Percentiles rank a stretch among this genome's conserved stretches.
Evolutionary conservation across 192 early-diverging fungal species (phyloP).

Genomic region (Lunasporangiospora selenospora): DNA sequence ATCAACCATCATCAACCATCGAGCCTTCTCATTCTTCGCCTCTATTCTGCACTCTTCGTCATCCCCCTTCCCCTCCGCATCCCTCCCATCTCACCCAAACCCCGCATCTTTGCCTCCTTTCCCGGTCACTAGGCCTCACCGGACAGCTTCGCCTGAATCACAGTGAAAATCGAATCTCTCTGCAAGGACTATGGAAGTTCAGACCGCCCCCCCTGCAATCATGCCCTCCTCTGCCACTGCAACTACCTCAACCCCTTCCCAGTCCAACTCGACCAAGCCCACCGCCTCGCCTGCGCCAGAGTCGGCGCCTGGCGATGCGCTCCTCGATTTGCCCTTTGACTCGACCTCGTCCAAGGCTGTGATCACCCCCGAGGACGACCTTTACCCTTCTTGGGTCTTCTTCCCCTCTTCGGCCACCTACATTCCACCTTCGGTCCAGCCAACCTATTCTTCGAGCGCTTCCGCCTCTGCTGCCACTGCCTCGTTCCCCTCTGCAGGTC

Average conservation of each 20-base stretch:
- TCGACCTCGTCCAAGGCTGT: background rate
- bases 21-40: too few relatives aligned
- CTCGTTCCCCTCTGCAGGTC: background rate
- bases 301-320: background rate
- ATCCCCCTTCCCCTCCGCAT: background rate
- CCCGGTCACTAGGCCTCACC: too few relatives aligned
- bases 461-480: background rate
- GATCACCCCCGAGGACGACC: constrained; percentile 16
- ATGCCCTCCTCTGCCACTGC: constrained; percentile 8
- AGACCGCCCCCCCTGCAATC: constrained; percentile 8
- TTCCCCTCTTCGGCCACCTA: constrained; percentile 36
- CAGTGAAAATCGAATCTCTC: background rate
- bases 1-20: background rate
- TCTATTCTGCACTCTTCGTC: too few relatives aligned
- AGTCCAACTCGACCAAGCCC: background rate
- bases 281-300: background rate
- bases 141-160: too few relatives aligned
- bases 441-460: too few relatives aligned
- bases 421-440: constrained; percentile 11
- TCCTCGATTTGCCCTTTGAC: background rate
- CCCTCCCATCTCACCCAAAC: background rate
- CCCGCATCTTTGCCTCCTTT: background rate
- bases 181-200: constrained; percentile 21
- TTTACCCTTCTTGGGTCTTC: constrained; percentile 36
- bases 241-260: background rate